A percentile compares a stretch with the other conserved stretches of the same genome.
phyloP scores from a whole-genome alignment of 164 flowering plant species.

The Saururus chinensis region DNA sequence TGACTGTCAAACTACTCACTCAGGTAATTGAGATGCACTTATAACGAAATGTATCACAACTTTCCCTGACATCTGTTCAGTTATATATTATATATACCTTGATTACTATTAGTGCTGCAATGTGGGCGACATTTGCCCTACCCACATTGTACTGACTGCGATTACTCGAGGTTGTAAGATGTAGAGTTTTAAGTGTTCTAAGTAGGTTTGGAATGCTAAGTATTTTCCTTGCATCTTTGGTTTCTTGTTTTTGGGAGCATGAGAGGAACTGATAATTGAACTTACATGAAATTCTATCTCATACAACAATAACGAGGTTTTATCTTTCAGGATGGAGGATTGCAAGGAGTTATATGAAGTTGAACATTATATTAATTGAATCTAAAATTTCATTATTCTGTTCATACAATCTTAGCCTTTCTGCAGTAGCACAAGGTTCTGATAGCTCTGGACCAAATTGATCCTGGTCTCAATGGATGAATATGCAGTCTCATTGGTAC shows the following conservation, averaged over 20 bases:
- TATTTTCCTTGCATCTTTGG: neutral
- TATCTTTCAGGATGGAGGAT: no score
- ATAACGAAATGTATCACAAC: neutral
- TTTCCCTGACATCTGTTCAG: neutral
- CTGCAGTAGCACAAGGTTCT: no score
- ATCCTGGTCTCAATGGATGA: no score
- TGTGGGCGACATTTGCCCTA: neutral
- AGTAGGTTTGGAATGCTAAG: neutral
- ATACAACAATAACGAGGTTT: no score
- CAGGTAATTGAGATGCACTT: conserved; percentile 34
- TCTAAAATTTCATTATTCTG: no score
- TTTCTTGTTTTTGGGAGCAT: neutral
- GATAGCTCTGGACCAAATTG: no score
- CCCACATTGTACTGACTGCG: neutral
- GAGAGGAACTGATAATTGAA: neutral
- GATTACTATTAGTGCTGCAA: no score
- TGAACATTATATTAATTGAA: no score
- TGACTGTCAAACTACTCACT: conserved; percentile 86
- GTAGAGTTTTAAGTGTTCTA: neutral
- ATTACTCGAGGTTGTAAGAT: neutral
- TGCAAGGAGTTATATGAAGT: no score
- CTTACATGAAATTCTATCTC: no score
- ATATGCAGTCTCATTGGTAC: no score
- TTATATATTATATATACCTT: neutral
- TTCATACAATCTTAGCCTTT: no score